phyloP scores from a whole-genome alignment of 768 basidiomycete species.

The Punctularia strigosozonata region DNA sequence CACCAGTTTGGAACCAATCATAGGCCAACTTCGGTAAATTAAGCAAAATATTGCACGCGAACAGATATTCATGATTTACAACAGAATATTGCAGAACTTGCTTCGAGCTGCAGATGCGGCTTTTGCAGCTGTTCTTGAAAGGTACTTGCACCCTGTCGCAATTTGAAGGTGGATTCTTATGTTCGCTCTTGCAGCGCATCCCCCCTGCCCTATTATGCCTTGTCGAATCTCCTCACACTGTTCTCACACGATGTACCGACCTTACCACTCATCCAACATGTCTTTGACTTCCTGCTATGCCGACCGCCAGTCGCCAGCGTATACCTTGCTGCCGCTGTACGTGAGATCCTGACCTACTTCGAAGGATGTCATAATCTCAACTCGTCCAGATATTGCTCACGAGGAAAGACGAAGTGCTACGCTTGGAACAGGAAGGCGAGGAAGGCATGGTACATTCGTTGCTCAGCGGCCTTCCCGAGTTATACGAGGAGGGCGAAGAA shows the following conservation, averaged over 20 bases:
- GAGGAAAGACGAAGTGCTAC: conserved; percentile 54
- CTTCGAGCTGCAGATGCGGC: conserved; percentile 59
- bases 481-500: conserved; percentile 30
- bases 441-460: conserved; percentile 77
- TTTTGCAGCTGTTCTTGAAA: conserved; percentile 57
- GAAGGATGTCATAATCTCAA: background rate
- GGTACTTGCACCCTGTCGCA: conserved; percentile 24
- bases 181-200: conserved; percentile 34
- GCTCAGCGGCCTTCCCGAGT: conserved; percentile 50
- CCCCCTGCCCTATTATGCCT: conserved; percentile 79
- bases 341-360: conserved; percentile 17
- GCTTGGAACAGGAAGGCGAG: conserved; percentile 56
- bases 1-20: conserved; percentile 66
- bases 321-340: conserved; percentile 74
- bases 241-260: conserved; percentile 91
- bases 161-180: background rate
- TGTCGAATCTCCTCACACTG: conserved; percentile 82
- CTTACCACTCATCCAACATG: conserved; percentile 79
- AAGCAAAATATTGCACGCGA: background rate
- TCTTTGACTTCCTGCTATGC: conserved; percentile 82
- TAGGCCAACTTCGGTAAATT: conserved; percentile 61
- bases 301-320: conserved; percentile 73
- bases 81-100: conserved; percentile 64
- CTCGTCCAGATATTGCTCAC: conserved; percentile 52
- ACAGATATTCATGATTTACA: background rate